Conservation (phyloP, 441 rosid species). For the Aleurites moluccanus region DNA sequence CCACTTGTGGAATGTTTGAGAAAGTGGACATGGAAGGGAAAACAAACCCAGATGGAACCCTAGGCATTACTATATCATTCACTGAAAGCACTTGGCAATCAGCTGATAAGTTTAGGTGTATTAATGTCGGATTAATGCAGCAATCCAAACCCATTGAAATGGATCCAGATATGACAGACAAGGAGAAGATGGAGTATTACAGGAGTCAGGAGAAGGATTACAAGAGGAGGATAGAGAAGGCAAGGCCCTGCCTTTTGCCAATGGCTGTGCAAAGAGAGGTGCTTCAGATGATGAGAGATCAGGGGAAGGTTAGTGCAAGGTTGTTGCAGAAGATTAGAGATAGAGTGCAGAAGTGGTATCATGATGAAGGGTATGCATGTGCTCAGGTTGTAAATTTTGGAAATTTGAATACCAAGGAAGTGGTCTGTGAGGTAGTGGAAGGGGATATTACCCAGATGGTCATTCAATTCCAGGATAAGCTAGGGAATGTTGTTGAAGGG, state of each 20-base stretch:
- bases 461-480: constrained; percentile 88
- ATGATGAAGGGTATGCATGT: constrained; percentile 92
- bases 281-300: constrained; percentile 64
- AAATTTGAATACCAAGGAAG: constrained; percentile 81
- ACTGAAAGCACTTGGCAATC: constrained; percentile 91
- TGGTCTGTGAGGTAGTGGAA: constrained; percentile 94
- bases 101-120: constrained; percentile 80
- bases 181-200: constrained; percentile 84
- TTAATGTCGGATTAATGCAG: constrained; percentile 81
- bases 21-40: constrained; percentile 86
- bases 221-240: constrained; percentile 71
- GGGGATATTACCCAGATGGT: constrained; percentile 86
- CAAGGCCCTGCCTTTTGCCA: constrained; percentile 81
- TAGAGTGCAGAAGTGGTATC: constrained; percentile 93
- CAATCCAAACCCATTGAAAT: constrained; percentile 84
- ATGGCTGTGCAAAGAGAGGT: constrained; percentile 55
- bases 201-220: constrained; percentile 84
- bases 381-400: constrained; percentile 98
- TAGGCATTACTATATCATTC: constrained; percentile 66
- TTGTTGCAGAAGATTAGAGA: constrained; percentile 91
- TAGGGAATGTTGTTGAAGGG: constrained; percentile 95
- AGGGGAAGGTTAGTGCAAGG: constrained; percentile 86
- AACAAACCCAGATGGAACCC: constrained; percentile 80
- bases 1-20: constrained; percentile 97
- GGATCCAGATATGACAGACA: constrained; percentile 96